Evolutionary conservation across 176 grass and related monocot species (phyloP), one percentile per base, ranked within the genome.

Genomic region (Oryza nivara): DNA sequence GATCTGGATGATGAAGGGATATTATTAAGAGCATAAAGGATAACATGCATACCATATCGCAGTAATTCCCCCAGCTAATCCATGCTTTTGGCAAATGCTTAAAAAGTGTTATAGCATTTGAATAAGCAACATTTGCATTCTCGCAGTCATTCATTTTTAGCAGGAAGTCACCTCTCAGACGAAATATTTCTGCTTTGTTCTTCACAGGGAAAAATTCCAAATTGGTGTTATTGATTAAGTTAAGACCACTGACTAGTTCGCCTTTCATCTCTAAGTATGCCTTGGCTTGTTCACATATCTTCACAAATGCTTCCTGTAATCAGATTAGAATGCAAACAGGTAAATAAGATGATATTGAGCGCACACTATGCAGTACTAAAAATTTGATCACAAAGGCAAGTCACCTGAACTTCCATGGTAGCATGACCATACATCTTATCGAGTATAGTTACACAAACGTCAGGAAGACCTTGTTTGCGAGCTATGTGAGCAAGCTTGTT

Each of bases 1-100:
- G 38, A 63, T 46, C 13, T 78, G 11, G 25, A 73, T 74, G 83
- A 72, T 77, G 19, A 73, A 90, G 22, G 19, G 32, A 32, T 23
- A 69, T 49, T 80, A 83, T 56, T 36, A 12, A 76, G 3, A 65
- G 20, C 48, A 82, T 76, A 75, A 66, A 75, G 64, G 61, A 56
- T n/a, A 15, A 7, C 36, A 25, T 38, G 20, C 80, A 79, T 98
- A 99, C 96, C 96, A 96, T 99, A 86, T 99, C 93, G 79, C 96
- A 99, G 60, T 99, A 95, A 86, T 96, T 99, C 73, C 96, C 96
- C 96, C 96, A 99, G 82, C 96, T 99, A 84, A 99, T 99, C 96
- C 96, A 99, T 26, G 93, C 96, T 92, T 99, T 99, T 49, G 96
- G 85, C 61, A 99, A 93, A 90, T 99, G 96, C 74, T 99, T 99